Conservation (phyloP, 768 basidiomycete genomes). For the Coprinopsis cinerea region DNA sequence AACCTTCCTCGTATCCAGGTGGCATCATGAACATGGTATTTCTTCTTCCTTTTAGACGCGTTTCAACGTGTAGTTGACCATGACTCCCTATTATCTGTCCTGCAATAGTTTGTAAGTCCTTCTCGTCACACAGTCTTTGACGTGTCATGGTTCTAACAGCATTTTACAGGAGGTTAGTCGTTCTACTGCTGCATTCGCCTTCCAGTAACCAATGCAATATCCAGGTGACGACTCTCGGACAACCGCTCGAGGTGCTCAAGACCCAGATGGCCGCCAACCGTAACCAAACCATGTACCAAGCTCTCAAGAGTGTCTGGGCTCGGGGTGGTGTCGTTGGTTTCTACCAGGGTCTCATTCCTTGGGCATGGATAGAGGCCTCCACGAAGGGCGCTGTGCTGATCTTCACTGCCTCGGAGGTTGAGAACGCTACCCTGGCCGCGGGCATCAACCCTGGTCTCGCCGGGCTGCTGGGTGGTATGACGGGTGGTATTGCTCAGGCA, state of each 20-base stretch:
- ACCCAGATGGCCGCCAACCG: conserved; percentile 99
- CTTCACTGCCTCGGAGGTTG: conserved; percentile 95
- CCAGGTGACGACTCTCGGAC: conserved; percentile 97
- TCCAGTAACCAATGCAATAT: conserved; percentile 1
- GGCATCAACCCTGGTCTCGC: conserved; percentile 77
- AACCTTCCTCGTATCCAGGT: too few relatives aligned
- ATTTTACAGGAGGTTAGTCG: conserved; percentile 65
- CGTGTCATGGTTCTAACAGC: conserved; percentile 12
- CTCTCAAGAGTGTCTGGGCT: conserved; percentile 80
- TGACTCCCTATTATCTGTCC: conserved; percentile 2
- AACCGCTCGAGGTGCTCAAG: conserved; percentile 96
- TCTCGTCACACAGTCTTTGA: conserved; percentile 12
- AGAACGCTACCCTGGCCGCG: conserved; percentile 54
- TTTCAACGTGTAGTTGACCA: conserved; percentile 11
- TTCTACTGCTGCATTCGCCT: conserved; percentile 5
- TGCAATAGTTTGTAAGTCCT: conserved; percentile 47
- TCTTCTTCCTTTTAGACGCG: conserved; percentile 13
- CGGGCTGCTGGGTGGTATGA: conserved; percentile 95
- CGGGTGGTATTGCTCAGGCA: conserved; percentile 94
- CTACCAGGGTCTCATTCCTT: conserved; percentile 98
- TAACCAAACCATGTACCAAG: conserved; percentile 83
- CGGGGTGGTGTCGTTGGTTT: conserved; percentile 87
- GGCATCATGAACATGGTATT: conserved; percentile 97
- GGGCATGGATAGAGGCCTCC: conserved; percentile 99
- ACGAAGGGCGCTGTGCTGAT: conserved; percentile 96